These are phyloP conservation scores for Aspergillus cavernicola DNA, from an alignment of 495 filamentous ascomycete genomes.

Conservation along the genomic window DNA sequence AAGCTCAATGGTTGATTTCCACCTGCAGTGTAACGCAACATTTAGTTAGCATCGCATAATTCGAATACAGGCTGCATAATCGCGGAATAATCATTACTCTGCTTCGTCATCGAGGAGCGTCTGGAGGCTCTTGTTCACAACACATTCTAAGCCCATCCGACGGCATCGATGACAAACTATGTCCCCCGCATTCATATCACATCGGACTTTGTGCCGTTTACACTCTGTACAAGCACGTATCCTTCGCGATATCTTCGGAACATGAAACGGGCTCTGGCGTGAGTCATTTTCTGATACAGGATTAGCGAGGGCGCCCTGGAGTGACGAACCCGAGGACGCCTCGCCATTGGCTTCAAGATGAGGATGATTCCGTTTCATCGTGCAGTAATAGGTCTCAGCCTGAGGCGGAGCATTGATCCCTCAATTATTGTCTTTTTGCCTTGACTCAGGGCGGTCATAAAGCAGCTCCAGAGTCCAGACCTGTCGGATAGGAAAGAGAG, in stretches of 20 bases:
- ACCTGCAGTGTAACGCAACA: conserved; percentile 23
- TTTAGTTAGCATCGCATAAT: conserved; percentile 4
- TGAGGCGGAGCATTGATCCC: background rate
- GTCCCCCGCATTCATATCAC: conserved; percentile 48
- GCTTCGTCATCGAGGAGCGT: conserved; percentile 51
- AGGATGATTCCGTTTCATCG: conserved; percentile 47
- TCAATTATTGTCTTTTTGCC: background rate
- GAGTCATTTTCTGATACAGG: conserved; percentile 31
- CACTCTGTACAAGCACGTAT: conserved; percentile 55
- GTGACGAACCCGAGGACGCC: conserved; percentile 36
- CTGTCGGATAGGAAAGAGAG: conserved; percentile 8
- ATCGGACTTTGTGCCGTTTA: conserved; percentile 51
- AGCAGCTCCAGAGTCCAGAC: background rate
- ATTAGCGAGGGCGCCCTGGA: conserved; percentile 24
- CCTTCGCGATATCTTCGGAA: conserved; percentile 53
- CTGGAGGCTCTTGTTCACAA: conserved; percentile 55
- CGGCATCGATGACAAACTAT: conserved; percentile 45
- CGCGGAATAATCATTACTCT: conserved; percentile 28
- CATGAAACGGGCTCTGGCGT: conserved; percentile 27
- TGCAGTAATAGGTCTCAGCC: conserved; percentile 16
- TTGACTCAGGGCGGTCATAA: background rate
- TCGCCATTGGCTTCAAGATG: conserved; percentile 44
- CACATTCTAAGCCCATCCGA: conserved; percentile 49
- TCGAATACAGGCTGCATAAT: conserved; percentile 3
- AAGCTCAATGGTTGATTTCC: conserved; percentile 45